Conservation (phyloP, 2,329 filamentous ascomycete genomes). For the Colletotrichum gloeosporioides region DNA sequence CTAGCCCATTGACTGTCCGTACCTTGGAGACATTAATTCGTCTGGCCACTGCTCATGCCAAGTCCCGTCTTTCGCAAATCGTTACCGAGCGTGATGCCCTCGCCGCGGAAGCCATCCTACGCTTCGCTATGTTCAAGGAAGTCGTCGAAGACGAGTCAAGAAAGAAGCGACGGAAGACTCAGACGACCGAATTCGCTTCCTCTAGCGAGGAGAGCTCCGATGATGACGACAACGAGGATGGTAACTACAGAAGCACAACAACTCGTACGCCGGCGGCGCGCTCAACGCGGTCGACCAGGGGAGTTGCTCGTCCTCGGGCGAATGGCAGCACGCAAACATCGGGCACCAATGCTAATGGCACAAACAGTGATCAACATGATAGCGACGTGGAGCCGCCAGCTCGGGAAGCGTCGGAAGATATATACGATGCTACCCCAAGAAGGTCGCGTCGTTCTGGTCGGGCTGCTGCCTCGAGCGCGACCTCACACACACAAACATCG, state of each 20-base stretch:
- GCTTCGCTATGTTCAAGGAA: conserved; percentile 98
- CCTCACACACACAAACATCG: conserved; percentile 58
- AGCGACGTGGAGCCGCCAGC: conserved; percentile 51
- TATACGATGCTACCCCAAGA: conserved; percentile 47
- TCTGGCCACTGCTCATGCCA: conserved; percentile 94
- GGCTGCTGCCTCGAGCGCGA: conserved; percentile 39
- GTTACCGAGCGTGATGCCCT: conserved; percentile 90
- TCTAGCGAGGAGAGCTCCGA: conserved; percentile 65
- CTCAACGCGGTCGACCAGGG: conserved; percentile 31
- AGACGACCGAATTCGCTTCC: conserved; percentile 61
- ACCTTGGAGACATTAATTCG: conserved; percentile 98
- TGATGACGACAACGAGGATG: conserved; percentile 69
- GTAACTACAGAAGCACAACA: conserved; percentile 31
- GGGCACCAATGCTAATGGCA: conserved; percentile 27
- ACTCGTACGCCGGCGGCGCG: conserved; percentile 36
- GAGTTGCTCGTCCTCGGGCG: conserved; percentile 38
- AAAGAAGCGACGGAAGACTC: conserved; percentile 81
- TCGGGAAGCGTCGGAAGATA: conserved; percentile 43
- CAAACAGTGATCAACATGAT: conserved; percentile 45
- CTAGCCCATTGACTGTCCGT: conserved; percentile 94
- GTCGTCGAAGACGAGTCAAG: conserved; percentile 80
- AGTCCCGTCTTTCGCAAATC: conserved; percentile 83
- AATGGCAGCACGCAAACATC: conserved; percentile 29
- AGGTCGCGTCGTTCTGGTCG: conserved; percentile 40
- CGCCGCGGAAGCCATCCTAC: conserved; percentile 85